Evolutionary conservation across 2,329 filamentous ascomycete genomes (phyloP).

Genomic region (Microdochium bolleyi): DNA sequence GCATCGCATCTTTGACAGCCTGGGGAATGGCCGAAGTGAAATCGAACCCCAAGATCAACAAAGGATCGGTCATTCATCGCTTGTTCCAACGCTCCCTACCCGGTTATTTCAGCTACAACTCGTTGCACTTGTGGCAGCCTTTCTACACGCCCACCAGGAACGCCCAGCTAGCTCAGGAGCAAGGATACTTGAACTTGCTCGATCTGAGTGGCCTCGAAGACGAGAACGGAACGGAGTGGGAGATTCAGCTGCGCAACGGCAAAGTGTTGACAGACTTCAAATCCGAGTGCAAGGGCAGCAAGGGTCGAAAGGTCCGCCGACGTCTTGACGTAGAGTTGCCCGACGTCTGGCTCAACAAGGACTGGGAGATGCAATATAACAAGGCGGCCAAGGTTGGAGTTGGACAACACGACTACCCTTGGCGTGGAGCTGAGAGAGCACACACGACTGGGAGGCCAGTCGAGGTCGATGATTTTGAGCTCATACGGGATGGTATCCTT

Average conservation of each 20-base stretch:
- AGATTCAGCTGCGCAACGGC: not conserved
- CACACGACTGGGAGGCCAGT: not conserved
- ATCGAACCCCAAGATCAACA: slow-evolving; percentile 25
- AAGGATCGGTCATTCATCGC: slow-evolving; percentile 35
- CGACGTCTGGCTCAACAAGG: not conserved
- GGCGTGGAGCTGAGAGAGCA: not conserved
- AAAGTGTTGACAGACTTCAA: not conserved
- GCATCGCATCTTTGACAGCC: slow-evolving; percentile 24
- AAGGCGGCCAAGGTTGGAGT: not conserved
- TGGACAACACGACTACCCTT: not conserved
- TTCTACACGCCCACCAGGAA: slow-evolving; percentile 35
- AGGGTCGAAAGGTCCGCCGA: not conserved
- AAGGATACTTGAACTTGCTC: slow-evolving; percentile 26
- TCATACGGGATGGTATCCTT: not conserved
- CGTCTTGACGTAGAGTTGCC: not conserved
- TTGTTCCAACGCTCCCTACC: slow-evolving; percentile 36
- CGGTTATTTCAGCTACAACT: slow-evolving; percentile 33
- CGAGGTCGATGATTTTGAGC: not conserved
- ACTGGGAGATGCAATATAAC: not conserved
- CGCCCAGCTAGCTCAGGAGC: slow-evolving; percentile 25
- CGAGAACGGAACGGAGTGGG: not conserved
- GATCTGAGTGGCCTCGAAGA: slow-evolving; percentile 2
- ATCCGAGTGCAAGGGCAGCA: not conserved
- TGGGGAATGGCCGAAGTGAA: slow-evolving; percentile 35
- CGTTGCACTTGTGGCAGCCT: slow-evolving; percentile 34